Evolutionary conservation across 495 filamentous ascomycete species (phyloP).

Genomic region (Xylaria nigripes): DNA sequence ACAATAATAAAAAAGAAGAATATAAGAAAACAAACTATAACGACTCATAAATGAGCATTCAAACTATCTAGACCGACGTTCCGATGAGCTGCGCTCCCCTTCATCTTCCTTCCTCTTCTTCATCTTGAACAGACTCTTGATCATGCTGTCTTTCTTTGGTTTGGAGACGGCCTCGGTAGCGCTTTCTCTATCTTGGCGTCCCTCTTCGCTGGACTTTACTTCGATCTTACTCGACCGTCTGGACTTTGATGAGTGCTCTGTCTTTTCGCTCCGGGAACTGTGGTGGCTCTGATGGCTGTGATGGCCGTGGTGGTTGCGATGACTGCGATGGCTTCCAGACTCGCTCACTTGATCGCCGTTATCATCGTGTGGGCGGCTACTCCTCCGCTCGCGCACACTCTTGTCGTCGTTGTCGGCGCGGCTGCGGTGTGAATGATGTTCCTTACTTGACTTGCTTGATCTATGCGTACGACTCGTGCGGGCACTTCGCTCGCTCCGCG

Average conservation of each 20-base stretch:
- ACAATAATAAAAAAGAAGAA: background rate
- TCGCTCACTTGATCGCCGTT: slow-evolving; percentile 16
- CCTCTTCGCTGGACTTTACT: slow-evolving; percentile 27
- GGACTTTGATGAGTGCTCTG: slow-evolving; percentile 21
- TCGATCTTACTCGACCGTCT: slow-evolving; percentile 22
- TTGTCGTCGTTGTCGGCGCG: slow-evolving; percentile 10
- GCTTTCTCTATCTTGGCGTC: slow-evolving; percentile 27
- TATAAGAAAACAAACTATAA: background rate
- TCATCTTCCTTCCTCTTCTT: slow-evolving; percentile 40
- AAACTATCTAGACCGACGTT: slow-evolving; percentile 6
- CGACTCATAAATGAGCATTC: background rate
- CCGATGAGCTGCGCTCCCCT: slow-evolving; percentile 21
- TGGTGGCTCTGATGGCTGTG: slow-evolving; percentile 24
- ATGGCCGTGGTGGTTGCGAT: slow-evolving; percentile 4
- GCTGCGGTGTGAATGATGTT: slow-evolving; percentile 23
- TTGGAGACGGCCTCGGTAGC: slow-evolving; percentile 18
- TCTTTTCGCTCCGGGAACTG: slow-evolving; percentile 24
- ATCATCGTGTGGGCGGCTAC: slow-evolving; percentile 19
- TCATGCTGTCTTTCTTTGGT: slow-evolving; percentile 45
- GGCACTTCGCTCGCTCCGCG: slow-evolving; percentile 17
- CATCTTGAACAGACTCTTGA: slow-evolving; percentile 44
- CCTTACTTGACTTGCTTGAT: slow-evolving; percentile 22
- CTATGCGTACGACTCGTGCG: slow-evolving; percentile 16
- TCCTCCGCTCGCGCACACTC: slow-evolving; percentile 23
- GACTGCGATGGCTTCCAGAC: slow-evolving; percentile 18